Percentiles rank a stretch among this genome's conserved stretches.
These are phyloP conservation scores for Aspergillus egyptiacus DNA, from an alignment of 495 filamentous ascomycete genomes.

Conservation along the genomic window DNA sequence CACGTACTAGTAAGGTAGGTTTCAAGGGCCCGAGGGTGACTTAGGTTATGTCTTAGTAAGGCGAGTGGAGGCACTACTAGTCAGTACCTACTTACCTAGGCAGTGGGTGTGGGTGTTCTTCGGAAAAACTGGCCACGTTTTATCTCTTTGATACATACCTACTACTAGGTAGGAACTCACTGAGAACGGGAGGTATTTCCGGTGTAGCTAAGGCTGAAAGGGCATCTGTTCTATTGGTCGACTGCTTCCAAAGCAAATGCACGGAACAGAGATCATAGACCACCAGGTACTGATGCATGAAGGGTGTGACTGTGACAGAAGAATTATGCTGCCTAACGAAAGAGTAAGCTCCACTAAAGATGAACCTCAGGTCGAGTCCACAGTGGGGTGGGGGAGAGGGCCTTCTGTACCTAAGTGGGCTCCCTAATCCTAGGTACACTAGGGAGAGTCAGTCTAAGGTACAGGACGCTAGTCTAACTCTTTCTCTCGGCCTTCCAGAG, in stretches of 20 bases:
- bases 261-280: background rate
- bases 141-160: no score
- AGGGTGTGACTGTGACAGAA: no score
- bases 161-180: no score
- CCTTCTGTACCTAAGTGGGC: no score
- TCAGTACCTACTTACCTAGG: no score
- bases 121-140: constrained; percentile 12
- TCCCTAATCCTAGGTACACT: no score
- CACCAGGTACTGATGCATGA: no score
- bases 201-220: no score
- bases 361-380: constrained; percentile 15
- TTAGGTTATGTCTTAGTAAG: no score
- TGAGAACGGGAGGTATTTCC: no score
- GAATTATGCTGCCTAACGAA: constrained; percentile 23
- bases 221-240: no score
- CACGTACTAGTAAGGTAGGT: constrained; percentile 12
- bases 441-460: constrained; percentile 3
- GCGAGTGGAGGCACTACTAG: background rate
- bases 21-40: constrained; percentile 9
- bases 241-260: constrained; percentile 1
- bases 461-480: constrained; percentile 2
- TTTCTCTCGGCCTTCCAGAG: no score
- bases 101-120: constrained; percentile 15
- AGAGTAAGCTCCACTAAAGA: constrained; percentile 14
- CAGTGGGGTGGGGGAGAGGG: constrained; percentile 11